A percentile compares a stretch with the other conserved stretches of the same genome.
These are phyloP conservation scores for Pyrenophora teres DNA, from an alignment of 2,329 filamentous ascomycete species.

Conservation along the genomic window DNA sequence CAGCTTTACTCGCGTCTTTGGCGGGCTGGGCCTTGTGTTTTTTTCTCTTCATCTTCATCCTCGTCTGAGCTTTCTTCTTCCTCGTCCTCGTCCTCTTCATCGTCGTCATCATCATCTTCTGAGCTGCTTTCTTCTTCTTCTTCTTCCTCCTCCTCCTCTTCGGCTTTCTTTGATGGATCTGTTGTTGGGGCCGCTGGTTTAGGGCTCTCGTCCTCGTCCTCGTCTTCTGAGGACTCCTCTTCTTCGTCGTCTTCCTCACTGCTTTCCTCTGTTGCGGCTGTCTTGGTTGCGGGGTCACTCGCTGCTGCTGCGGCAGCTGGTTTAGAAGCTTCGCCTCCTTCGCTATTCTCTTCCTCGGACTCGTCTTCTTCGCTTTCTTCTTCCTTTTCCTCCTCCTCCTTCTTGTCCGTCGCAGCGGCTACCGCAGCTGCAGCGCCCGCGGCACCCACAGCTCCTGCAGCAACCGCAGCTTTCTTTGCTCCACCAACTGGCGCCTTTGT, in stretches of 20 bases:
- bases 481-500: constrained; percentile 31
- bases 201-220: neutral
- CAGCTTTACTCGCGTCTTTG: constrained; percentile 37
- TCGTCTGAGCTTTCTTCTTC: constrained; percentile 3
- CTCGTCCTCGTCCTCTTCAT: constrained; percentile 14
- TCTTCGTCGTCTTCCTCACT: constrained; percentile 13
- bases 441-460: constrained; percentile 23
- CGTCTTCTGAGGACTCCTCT: constrained; percentile 15
- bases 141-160: constrained; percentile 3
- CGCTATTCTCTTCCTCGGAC: constrained; percentile 13
- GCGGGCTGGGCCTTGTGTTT: constrained; percentile 33
- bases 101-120: constrained; percentile 5
- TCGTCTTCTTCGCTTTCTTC: constrained; percentile 13
- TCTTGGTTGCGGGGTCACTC: neutral
- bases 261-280: neutral
- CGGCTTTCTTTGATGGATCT: neutral
- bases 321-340: constrained; percentile 2
- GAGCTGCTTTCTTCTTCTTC: neutral
- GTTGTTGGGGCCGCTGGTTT: neutral
- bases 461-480: constrained; percentile 31
- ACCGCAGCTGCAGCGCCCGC: no score
- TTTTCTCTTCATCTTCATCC: constrained; percentile 15
- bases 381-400: constrained; percentile 10
- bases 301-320: neutral
- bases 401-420: constrained; percentile 11